phyloP scores from a whole-genome alignment of 2,329 filamentous ascomycete species.

The Trichophyton simii region DNA sequence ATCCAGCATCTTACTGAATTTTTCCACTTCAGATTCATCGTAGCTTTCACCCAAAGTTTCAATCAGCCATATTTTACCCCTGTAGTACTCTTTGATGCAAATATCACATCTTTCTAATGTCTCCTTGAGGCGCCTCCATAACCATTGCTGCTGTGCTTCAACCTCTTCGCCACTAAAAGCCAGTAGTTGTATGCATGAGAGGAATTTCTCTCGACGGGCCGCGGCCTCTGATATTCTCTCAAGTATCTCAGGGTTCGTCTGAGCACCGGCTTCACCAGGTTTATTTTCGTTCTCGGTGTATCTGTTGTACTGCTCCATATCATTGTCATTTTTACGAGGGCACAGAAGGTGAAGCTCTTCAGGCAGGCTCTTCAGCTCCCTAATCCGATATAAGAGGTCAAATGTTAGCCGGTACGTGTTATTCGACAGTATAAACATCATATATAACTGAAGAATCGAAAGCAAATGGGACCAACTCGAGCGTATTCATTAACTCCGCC shows the following conservation, averaged over 20 bases:
- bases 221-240: constrained; percentile 44
- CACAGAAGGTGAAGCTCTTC: constrained; percentile 53
- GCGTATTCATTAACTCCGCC: constrained; percentile 31
- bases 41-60: constrained; percentile 48
- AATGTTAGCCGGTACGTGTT: constrained; percentile 3
- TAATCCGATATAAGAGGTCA: constrained; percentile 12
- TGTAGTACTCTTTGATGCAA: constrained; percentile 64
- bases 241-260: constrained; percentile 21
- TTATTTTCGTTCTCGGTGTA: constrained; percentile 7
- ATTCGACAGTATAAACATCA: background rate
- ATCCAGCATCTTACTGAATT: constrained; percentile 46
- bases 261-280: constrained; percentile 35
- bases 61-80: constrained; percentile 50
- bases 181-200: constrained; percentile 56
- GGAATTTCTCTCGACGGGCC: constrained; percentile 48
- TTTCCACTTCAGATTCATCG: constrained; percentile 35
- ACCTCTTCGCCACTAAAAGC: constrained; percentile 52
- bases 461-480: constrained; percentile 24
- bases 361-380: constrained; percentile 34
- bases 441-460: background rate
- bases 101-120: constrained; percentile 53
- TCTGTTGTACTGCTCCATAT: constrained; percentile 52
- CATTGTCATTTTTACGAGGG: constrained; percentile 50
- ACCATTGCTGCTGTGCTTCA: constrained; percentile 48
- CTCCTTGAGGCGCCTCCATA: constrained; percentile 45